Percentiles rank a stretch among this genome's conserved stretches.
Evolutionary conservation across 139 green algal genomes (phyloP).

Genomic region (Pycnococcus provasolii): DNA sequence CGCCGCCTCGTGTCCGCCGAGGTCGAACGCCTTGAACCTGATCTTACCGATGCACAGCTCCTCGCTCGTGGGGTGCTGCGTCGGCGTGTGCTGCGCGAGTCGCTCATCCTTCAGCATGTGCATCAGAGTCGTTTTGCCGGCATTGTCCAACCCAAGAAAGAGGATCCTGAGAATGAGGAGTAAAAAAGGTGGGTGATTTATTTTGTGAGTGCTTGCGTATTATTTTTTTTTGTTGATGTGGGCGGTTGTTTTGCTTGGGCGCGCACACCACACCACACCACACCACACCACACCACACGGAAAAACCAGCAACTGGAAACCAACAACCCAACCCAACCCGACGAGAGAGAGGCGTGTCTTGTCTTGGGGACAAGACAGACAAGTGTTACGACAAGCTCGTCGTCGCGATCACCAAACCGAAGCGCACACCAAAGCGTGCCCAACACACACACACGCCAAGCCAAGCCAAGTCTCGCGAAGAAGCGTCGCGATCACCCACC

Average conservation of each 20-base stretch:
- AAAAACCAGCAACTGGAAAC: neutral
- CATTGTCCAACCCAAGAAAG: constrained; percentile 88
- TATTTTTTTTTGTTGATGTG: neutral
- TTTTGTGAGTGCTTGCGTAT: neutral
- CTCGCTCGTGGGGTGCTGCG: constrained; percentile 95
- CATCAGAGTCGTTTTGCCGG: constrained; percentile 98
- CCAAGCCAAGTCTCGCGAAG: no score
- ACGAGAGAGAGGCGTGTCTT: neutral
- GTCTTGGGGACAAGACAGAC: no score
- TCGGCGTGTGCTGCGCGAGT: constrained; percentile 91
- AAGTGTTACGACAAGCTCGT: no score
- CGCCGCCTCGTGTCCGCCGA: constrained; percentile 98
- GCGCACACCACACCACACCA: neutral
- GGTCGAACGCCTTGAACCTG: constrained; percentile 98
- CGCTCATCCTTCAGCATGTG: constrained; percentile 99
- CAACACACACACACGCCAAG: no score
- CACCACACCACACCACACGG: neutral
- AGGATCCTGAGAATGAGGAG: neutral
- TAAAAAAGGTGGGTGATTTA: no score
- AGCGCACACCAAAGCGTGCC: no score
- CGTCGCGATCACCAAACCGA: no score
- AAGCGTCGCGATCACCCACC: no score
- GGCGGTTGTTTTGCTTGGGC: neutral
- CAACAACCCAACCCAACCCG: neutral
- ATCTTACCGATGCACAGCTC: constrained; percentile 97